A percentile compares a stretch with the other conserved stretches of the same genome.
These are phyloP conservation scores for Cubamyces sp. DNA, from an alignment of 768 basidiomycete genomes.

Conservation along the genomic window DNA sequence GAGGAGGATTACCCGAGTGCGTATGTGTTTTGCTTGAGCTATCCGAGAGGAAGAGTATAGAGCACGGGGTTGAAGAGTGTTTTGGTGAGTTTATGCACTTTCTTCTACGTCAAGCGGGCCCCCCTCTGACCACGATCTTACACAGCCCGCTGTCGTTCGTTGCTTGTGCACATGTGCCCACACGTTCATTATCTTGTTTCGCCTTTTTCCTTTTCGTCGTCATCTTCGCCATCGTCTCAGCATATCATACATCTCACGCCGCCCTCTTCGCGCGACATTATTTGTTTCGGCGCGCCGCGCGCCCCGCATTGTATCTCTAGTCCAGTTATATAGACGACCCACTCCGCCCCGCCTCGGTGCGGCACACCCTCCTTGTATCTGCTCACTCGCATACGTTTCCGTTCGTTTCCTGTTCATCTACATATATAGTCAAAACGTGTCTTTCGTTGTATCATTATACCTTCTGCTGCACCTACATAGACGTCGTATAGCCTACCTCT, in stretches of 20 bases:
- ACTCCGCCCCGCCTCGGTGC: not conserved
- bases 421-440: not conserved
- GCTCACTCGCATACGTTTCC: not conserved
- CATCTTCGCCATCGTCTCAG: not conserved
- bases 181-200: not conserved
- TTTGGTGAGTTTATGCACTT: not conserved
- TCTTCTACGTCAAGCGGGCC: no score
- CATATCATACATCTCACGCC: not conserved
- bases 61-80: not conserved
- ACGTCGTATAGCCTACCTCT: not conserved
- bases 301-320: constrained; percentile 11
- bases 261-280: not conserved
- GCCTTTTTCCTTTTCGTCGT: not conserved
- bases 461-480: no score
- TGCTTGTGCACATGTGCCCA: not conserved
- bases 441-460: not conserved
- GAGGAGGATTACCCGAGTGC: no score
- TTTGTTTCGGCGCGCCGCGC: not conserved
- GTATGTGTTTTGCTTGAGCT: no score
- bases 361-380: constrained; percentile 13
- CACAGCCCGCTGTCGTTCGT: not conserved
- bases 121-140: not conserved
- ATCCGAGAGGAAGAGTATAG: not conserved
- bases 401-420: not conserved
- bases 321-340: not conserved